Evolutionary conservation across 768 basidiomycete genomes (phyloP).

Genomic region (Boletus vermiculosoides): DNA sequence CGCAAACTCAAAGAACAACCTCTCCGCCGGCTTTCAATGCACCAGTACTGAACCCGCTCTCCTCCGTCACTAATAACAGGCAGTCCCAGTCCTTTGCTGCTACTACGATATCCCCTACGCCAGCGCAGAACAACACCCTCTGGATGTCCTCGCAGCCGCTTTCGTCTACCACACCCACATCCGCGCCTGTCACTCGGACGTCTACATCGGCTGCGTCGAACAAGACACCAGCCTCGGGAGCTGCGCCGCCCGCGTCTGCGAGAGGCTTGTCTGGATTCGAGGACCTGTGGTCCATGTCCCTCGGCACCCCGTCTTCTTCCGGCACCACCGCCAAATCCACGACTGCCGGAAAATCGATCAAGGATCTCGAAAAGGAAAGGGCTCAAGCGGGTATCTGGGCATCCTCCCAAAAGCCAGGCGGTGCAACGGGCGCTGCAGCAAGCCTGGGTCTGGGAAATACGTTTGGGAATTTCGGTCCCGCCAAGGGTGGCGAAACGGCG

Average conservation of each 20-base stretch:
- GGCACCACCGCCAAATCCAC: constrained; percentile 36
- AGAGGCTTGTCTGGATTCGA: constrained; percentile 67
- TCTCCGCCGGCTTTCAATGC: constrained; percentile 29
- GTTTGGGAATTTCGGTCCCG: constrained; percentile 37
- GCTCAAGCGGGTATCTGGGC: constrained; percentile 79
- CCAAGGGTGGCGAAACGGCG: constrained; percentile 17
- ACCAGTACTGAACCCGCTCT: constrained; percentile 22
- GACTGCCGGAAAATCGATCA: constrained; percentile 68
- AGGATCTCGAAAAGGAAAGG: constrained; percentile 88
- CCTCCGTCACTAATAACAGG: constrained; percentile 26
- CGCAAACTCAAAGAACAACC: constrained; percentile 14
- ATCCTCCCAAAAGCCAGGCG: constrained; percentile 26
- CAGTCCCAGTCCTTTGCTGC: constrained; percentile 19
- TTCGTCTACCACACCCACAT: constrained; percentile 17
- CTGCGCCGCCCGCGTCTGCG: constrained; percentile 28
- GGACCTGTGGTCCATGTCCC: constrained; percentile 84
- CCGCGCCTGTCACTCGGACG: constrained; percentile 14
- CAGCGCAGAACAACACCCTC: constrained; percentile 21
- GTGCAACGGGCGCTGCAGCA: constrained; percentile 5
- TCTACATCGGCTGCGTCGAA: constrained; percentile 10
- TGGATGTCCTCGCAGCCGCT: constrained; percentile 30
- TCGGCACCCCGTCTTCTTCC: constrained; percentile 45
- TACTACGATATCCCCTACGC: constrained; percentile 17
- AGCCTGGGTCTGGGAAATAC: constrained; percentile 16
- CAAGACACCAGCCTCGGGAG: constrained; percentile 15